A percentile compares a stretch with the other conserved stretches of the same genome.
These are phyloP conservation scores for Physaria fendleri DNA, from an alignment of 345 rosid species.

Conservation along the genomic window DNA sequence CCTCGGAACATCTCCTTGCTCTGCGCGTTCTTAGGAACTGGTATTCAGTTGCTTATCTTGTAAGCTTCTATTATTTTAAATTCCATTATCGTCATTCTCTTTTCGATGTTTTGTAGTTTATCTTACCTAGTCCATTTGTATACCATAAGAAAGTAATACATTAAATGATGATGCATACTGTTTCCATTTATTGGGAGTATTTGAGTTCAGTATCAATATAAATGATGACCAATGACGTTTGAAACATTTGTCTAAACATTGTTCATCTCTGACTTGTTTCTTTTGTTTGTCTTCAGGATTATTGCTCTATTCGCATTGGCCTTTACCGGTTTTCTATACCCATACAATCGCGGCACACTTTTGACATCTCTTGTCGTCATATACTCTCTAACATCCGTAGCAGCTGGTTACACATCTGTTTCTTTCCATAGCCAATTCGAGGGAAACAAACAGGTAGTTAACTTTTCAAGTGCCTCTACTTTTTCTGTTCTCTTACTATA, in stretches of 20 bases:
- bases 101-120: not conserved
- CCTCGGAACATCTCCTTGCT: conserved; percentile 64
- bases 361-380: conserved; percentile 50
- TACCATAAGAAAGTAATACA: not conserved
- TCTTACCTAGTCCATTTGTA: not conserved
- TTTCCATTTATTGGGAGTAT: not conserved
- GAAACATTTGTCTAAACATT: not conserved
- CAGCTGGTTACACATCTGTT: conserved; percentile 66
- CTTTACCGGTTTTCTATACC: conserved; percentile 59
- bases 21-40: conserved; percentile 67
- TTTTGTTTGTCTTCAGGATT: conserved; percentile 46
- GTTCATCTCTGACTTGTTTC: conserved; percentile 6
- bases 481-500: no score
- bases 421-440: conserved; percentile 58
- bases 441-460: conserved; percentile 67
- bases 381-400: conserved; percentile 57
- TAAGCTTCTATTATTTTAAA: conserved; percentile 34
- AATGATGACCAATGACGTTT: not conserved
- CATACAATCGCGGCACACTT: conserved; percentile 59
- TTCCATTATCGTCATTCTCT: not conserved
- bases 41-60: conserved; percentile 68
- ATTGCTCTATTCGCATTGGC: conserved; percentile 47
- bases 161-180: not conserved
- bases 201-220: not conserved
- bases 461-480: not conserved